These are phyloP conservation scores for Metschnikowia amazonensis DNA, from an alignment of 805 yeast genomes.

Conservation along the genomic window DNA sequence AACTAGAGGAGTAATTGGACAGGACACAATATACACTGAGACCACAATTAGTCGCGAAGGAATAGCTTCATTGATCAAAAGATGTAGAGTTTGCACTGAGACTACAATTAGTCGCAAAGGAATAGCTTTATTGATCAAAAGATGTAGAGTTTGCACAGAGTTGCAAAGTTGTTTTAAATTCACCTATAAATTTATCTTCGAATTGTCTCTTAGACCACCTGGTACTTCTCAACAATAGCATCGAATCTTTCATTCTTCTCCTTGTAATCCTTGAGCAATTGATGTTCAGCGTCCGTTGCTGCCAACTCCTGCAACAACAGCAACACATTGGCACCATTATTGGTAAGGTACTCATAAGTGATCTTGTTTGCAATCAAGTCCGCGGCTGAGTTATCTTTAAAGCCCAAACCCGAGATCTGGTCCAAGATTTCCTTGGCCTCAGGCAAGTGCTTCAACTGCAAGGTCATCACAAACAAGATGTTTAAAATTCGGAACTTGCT, in stretches of 20 bases:
- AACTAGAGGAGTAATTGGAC: slow-evolving; percentile 14
- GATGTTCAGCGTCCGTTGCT: slow-evolving; percentile 51
- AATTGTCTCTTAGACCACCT: slow-evolving; percentile 8
- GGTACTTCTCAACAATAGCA: slow-evolving; percentile 60
- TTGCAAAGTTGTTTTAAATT: neutral
- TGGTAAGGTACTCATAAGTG: slow-evolving; percentile 51
- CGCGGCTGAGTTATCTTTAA: slow-evolving; percentile 22
- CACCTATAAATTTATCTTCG: neutral
- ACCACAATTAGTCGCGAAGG: neutral
- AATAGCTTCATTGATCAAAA: neutral
- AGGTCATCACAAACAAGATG: slow-evolving; percentile 68
- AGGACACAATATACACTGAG: neutral
- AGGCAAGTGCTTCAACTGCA: slow-evolving; percentile 74
- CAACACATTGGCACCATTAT: slow-evolving; percentile 40
- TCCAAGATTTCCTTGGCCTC: slow-evolving; percentile 66
- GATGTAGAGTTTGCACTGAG: neutral
- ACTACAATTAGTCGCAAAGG: neutral
- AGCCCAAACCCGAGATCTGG: slow-evolving; percentile 44
- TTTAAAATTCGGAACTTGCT: slow-evolving; percentile 39
- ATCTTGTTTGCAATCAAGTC: slow-evolving; percentile 64
- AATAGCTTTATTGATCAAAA: neutral
- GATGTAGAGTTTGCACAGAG: neutral
- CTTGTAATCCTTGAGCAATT: slow-evolving; percentile 51
- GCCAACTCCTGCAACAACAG: slow-evolving; percentile 46
- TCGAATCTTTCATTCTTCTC: slow-evolving; percentile 67